A percentile compares a stretch with the other conserved stretches of the same genome.
Evolutionary conservation across 2,329 filamentous ascomycete genomes (phyloP).

Genomic region (Aspergillus ibericus): DNA sequence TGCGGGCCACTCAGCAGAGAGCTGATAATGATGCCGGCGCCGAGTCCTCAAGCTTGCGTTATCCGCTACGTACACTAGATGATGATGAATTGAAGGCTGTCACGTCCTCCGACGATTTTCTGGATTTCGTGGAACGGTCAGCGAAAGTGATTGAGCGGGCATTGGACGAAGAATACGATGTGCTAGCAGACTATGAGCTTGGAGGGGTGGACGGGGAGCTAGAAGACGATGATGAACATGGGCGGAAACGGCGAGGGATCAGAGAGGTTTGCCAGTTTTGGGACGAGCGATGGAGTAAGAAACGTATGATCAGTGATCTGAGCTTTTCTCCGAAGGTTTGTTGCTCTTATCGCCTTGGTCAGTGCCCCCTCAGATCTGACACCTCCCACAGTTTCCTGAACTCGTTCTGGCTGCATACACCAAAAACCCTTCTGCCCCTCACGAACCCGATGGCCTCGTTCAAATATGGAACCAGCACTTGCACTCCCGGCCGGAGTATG

Average conservation of each 20-base stretch:
- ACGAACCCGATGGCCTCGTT: conserved; percentile 88
- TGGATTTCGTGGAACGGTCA: conserved; percentile 91
- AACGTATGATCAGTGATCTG: conserved; percentile 93
- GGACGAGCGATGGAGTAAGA: conserved; percentile 94
- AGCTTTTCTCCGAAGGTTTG: conserved; percentile 85
- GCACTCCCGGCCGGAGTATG: conserved; percentile 90
- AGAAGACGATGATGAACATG: conserved; percentile 71
- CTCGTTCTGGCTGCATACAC: conserved; percentile 93
- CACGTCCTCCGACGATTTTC: conserved; percentile 86
- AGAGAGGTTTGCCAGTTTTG: conserved; percentile 92
- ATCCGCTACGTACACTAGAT: conserved; percentile 76
- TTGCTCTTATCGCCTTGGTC: background rate
- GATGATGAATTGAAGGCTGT: conserved; percentile 86
- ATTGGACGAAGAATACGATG: conserved; percentile 92
- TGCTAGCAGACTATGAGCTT: conserved; percentile 89
- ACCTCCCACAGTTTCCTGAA: conserved; percentile 67
- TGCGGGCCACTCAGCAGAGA: conserved; percentile 65
- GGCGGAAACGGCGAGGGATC: conserved; percentile 46
- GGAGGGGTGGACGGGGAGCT: conserved; percentile 70
- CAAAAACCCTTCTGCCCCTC: conserved; percentile 91
- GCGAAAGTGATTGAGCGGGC: conserved; percentile 97
- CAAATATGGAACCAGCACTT: conserved; percentile 98
- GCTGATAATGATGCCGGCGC: conserved; percentile 35
- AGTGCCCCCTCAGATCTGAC: background rate
- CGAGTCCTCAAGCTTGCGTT: conserved; percentile 55